Evolutionary conservation across 495 filamentous ascomycete species (phyloP).

Genomic region (Aspergillus sclerotioniger): DNA sequence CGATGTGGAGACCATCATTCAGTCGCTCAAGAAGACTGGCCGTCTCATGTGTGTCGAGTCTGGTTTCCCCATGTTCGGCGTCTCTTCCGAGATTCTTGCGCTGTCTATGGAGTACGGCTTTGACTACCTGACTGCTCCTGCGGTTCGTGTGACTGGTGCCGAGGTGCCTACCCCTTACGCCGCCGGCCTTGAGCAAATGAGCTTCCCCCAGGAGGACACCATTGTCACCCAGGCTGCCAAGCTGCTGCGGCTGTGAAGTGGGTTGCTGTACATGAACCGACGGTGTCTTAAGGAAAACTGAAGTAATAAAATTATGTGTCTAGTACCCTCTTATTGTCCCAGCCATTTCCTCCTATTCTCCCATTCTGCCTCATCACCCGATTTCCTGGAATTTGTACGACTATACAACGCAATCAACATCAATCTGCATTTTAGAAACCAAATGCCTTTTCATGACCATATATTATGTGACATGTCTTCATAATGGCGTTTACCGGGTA

Average conservation of each 20-base stretch:
- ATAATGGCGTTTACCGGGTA: background rate
- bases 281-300: slow-evolving; percentile 15
- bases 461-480: background rate
- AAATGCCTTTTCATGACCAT: slow-evolving; percentile 8
- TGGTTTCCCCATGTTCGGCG: slow-evolving; percentile 92
- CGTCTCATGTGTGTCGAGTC: slow-evolving; percentile 90
- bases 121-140: slow-evolving; percentile 92
- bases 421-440: slow-evolving; percentile 12
- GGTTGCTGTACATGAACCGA: slow-evolving; percentile 16
- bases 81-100: slow-evolving; percentile 87
- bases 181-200: slow-evolving; percentile 80
- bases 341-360: slow-evolving; percentile 22
- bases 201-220: slow-evolving; percentile 81
- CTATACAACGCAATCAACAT: slow-evolving; percentile 31
- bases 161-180: slow-evolving; percentile 96
- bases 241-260: slow-evolving; percentile 68
- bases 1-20: slow-evolving; percentile 90
- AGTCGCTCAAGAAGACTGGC: slow-evolving; percentile 97
- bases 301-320: slow-evolving; percentile 33
- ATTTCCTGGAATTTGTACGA: slow-evolving; percentile 40
- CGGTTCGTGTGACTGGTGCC: slow-evolving; percentile 88
- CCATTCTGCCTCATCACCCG: slow-evolving; percentile 19
- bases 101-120: slow-evolving; percentile 97
- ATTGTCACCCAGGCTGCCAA: slow-evolving; percentile 83
- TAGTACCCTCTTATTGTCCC: slow-evolving; percentile 30